Percentiles rank a stretch among this genome's conserved stretches.
phyloP scores from a whole-genome alignment of 176 grass and related monocot genomes.

The Carex scoparia region DNA sequence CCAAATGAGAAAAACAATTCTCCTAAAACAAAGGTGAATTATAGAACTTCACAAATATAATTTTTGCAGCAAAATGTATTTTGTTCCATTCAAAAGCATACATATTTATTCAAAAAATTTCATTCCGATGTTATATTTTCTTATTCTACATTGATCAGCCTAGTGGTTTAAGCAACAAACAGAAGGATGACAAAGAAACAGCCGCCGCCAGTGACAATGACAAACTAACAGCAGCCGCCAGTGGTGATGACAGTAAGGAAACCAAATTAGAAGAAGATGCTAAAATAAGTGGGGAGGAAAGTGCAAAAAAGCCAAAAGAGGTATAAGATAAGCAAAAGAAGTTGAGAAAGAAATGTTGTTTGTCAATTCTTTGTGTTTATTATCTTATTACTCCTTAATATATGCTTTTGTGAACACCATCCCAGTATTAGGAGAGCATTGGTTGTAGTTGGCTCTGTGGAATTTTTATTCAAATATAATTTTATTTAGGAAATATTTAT shows the following conservation, averaged over 20 bases:
- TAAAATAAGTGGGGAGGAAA: background rate
- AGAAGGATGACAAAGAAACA: background rate
- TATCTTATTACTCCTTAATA: background rate
- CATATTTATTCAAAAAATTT: background rate
- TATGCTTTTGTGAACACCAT: background rate
- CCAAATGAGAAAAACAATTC: background rate
- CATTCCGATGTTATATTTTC: background rate
- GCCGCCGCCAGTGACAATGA: background rate
- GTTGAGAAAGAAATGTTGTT: background rate
- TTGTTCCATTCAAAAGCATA: conserved; percentile 2
- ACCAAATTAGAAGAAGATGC: conserved; percentile 4
- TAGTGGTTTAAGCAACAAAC: background rate
- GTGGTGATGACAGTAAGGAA: background rate
- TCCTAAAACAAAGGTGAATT: background rate
- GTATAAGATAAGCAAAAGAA: background rate
- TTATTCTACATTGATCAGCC: background rate
- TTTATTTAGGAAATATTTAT: background rate
- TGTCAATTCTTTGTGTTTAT: background rate
- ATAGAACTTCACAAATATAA: background rate
- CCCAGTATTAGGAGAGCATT: background rate
- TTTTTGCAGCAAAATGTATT: background rate
- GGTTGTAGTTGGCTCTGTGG: background rate
- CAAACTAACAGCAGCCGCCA: background rate
- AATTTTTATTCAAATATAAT: background rate
- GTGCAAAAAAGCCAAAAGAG: background rate